Base-by-base conservation (phyloP, 768 basidiomycete genomes). In the Plicaturopsis crispa region DNA sequence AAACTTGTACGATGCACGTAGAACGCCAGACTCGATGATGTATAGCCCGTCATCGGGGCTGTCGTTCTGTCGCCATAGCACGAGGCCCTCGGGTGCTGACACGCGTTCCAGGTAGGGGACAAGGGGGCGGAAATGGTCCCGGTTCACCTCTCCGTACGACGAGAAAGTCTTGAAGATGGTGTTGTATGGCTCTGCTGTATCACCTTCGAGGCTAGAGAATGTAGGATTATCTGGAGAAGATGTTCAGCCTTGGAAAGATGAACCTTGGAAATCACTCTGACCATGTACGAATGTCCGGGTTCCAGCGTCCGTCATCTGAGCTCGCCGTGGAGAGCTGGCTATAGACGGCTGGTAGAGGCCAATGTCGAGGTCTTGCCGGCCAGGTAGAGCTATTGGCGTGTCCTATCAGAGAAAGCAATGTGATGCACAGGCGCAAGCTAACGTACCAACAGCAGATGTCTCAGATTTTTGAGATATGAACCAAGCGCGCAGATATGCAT, bases 401-500 rank as follows among this genome's bases (percentile, higher is more conserved):
- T 18, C 40, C 13, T 35, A 28, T 24, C 5, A 5, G 11, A 19
- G 6, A 38, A 28, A 28, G 8, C 14, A 36, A 14, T 35, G 30
- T 13, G 24, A 32, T 33, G 7, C 6, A 31, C 10, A 7, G 20
- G 14, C n/a, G 10, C 37, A 24, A 21, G 14, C 59, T 10, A 47
- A 72, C 78, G 49, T 40, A 79, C 70, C 46, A 59, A 68, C 45
- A 24, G 63, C 40, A 39, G 50, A 20, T 2, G 57, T 63, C 51
- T 84, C 78, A 16, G 69, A 55, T 49, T 81, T 81, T 51, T 77
- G 76, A 1, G 76, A 72, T 42, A 67, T 64, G 46, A 84, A 84
- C 84, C 84, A 87, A 6, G 84, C 80, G 38, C 73, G 75, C 44
- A 97, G 53, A 61, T 96, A 96, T 0, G 78, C 84, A 59, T 97